Base-by-base conservation (phyloP, 495 filamentous ascomycete species). In the Wilcoxina mikolae region DNA sequence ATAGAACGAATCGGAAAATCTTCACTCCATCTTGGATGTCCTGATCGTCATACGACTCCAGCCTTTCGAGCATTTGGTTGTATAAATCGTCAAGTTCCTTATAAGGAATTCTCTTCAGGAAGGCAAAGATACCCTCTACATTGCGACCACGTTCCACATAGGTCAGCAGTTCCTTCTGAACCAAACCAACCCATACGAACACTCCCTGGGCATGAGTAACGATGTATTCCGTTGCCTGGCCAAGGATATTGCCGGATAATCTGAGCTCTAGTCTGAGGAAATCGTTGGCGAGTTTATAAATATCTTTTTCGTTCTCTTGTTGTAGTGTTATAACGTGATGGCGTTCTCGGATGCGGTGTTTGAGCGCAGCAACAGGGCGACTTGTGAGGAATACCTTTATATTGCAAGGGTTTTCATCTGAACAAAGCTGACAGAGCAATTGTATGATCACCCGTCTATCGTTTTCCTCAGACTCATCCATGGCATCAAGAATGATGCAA, bases 181-280 rank as follows among this genome's bases (percentile, higher is more conserved):
- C 60, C 18, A 60, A 51, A 10, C 35, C 39, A 15, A 61, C 54
- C 62, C 60, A 65, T 22, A 63, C 31, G 26, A 65, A 65, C 11
- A 61, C 56, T 10, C 56, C 59, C 22, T 59, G 47, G 1, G 59
- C 55, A 28, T 58, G 44, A 0, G 55, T 41, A 11, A 51, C 15
- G 23, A 63, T 49, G n/a, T 48, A 41, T 9, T 48, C 10, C 7
- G 4, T 27, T 4, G 25, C 17, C 7, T 48, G 17, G 4, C 7
- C 17, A 28, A 48, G 25, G 45, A 26, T 48, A 7, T 25, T 4
- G 4, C 10, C 20, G 45, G 45, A 5, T 48, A 25, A 26, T 20
- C 17, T 12, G 45, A 25, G 23, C 9, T n/a, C 20, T 18, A 7
- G 22, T 3, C 7, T 48, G 4, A 48, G 20, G 10, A 25, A 48